Evolutionary conservation across 192 early-diverging fungal genomes (phyloP).

Genomic region (Allomyces macrogynus): DNA sequence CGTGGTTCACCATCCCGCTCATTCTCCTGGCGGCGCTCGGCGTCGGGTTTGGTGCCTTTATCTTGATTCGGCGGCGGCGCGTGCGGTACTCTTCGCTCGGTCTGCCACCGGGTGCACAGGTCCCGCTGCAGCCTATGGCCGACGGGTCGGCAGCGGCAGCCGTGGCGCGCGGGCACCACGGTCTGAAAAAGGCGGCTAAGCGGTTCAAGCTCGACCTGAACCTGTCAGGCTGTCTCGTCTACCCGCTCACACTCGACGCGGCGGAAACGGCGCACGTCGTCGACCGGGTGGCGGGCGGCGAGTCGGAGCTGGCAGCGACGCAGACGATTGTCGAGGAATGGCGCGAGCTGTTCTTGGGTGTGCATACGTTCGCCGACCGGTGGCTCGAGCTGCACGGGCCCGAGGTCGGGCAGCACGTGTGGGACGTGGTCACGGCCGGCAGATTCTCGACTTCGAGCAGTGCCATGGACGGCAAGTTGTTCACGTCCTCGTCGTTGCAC

Average conservation of each 20-base stretch:
- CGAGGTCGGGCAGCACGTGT: not conserved
- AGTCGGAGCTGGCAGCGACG: not conserved
- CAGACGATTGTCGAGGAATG: not conserved
- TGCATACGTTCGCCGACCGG: not conserved
- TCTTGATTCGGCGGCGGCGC: too few species aligned
- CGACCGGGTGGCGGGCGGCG: not conserved
- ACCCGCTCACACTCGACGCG: not conserved
- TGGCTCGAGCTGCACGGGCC: not conserved
- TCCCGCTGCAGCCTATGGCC: too few species aligned
- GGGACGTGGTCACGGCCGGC: not conserved
- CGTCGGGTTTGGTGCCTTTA: too few species aligned
- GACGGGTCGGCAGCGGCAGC: too few species aligned
- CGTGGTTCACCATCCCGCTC: too few species aligned
- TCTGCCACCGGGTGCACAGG: too few species aligned
- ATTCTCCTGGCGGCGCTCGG: too few species aligned
- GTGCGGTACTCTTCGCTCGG: too few species aligned
- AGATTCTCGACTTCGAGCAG: not conserved
- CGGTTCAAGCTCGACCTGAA: not conserved
- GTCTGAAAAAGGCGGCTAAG: not conserved
- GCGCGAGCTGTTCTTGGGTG: not conserved
- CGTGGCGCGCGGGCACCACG: too few species aligned
- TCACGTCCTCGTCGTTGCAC: not conserved
- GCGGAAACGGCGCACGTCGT: not conserved
- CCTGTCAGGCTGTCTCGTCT: not conserved
- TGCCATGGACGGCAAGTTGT: not conserved